A percentile compares a stretch with the other conserved stretches of the same genome.
Conservation (phyloP, 2,329 filamentous ascomycete species). For the Tolypocladium ovalisporum region DNA sequence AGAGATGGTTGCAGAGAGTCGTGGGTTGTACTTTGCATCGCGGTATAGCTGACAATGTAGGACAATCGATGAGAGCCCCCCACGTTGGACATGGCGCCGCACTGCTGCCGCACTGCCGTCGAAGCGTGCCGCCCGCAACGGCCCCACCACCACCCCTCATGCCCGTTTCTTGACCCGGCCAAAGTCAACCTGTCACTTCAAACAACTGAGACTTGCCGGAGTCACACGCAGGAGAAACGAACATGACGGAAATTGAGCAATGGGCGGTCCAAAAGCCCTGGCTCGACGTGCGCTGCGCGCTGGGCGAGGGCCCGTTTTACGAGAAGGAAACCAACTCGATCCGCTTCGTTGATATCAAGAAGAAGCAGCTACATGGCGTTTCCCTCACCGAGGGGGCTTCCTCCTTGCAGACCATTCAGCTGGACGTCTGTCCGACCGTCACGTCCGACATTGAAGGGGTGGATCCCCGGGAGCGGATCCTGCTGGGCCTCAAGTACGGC, state of each 20-base stretch:
- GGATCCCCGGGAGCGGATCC: slow-evolving; percentile 52
- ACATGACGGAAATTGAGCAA: slow-evolving; percentile 16
- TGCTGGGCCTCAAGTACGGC: slow-evolving; percentile 72
- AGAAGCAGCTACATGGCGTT: slow-evolving; percentile 61
- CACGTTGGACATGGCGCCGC: not conserved
- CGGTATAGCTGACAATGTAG: not conserved
- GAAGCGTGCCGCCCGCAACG: not conserved
- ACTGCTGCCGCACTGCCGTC: not conserved
- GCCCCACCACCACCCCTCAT: not conserved
- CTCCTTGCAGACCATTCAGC: slow-evolving; percentile 50
- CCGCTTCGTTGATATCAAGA: slow-evolving; percentile 76
- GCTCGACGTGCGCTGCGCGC: slow-evolving; percentile 49
- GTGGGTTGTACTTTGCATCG: not conserved
- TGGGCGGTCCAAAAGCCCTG: slow-evolving; percentile 44
- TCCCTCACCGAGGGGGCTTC: slow-evolving; percentile 51
- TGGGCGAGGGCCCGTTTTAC: slow-evolving; percentile 68
- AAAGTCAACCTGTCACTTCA: not conserved
- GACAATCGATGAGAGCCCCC: not conserved
- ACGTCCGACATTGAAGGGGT: slow-evolving; percentile 69
- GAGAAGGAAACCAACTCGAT: slow-evolving; percentile 53
- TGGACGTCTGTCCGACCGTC: slow-evolving; percentile 47
- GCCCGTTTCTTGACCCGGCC: not conserved
- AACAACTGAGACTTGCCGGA: not conserved
- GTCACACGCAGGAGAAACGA: not conserved
- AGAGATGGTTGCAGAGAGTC: too few species aligned